Evolutionary conservation across 78 protist species (phyloP), one percentile per base, ranked within the genome.

Genomic region (Dictyostelium capitatum): DNA sequence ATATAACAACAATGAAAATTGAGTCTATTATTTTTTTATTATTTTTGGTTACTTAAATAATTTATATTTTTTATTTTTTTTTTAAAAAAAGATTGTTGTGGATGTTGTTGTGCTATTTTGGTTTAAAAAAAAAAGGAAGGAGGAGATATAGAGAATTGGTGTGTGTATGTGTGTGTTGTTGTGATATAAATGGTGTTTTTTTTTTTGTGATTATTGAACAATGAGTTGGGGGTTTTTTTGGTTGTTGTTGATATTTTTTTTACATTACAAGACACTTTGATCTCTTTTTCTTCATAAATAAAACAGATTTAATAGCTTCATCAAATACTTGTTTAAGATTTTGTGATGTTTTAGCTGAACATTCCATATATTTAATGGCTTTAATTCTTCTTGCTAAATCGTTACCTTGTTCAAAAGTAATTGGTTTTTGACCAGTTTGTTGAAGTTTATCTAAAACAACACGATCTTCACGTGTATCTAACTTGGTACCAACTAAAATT

Each of bases 401-500:
- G 48, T 95, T 62, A 51, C 94, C 95, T 79, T 95, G 96, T 64
- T 95, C 96, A 20, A 64, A 28, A 17, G 92, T 74, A 47, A 85
- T 79, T 56, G 95, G 94, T 81, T 69, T 92, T 57, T 78, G 89
- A 30, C 75, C 77, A 43, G 73, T 73, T 53, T 64, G 48, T 51
- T 82, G 83, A 59, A 92, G 91, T 80, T 92, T 92, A 15, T 92
- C 95, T 43, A 72, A 56, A 70, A 92, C 77, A 57, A 48, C 83
- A 64, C 95, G 67, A 25, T 97, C 98, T 9, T 80, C 74, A 41
- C 97, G 95, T 37, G 97, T 78, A 89, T 98, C 99, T 47, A 85
- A 69, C 84, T 97, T 98, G 23, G 98, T 97, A 30, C 98, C 99
- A 3, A 98, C 99, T 28, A 98, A 95, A 57, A 98, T 83, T 72